Base-by-base conservation (phyloP, 73 alveolate species). In the Tetrahymena borealis region DNA sequence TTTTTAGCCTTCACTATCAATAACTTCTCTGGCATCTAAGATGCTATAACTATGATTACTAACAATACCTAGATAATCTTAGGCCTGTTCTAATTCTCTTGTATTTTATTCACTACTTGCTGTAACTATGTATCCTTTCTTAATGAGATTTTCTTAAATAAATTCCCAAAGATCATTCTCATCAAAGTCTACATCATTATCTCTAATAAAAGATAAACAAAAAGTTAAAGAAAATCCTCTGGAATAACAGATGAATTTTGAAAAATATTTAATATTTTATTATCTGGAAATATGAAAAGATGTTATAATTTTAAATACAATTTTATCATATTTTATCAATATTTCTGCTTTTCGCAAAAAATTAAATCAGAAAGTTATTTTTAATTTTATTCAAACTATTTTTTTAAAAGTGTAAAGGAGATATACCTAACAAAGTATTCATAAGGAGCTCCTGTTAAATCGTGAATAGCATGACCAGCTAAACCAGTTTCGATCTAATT, bases 361-460 rank as follows among this genome's bases (percentile, higher is more conserved):
- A n/a, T n/a, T n/a, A n/a, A n/a, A n/a, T n/a, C n/a, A n/a, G n/a
- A n/a, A n/a, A n/a, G n/a, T n/a, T n/a, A n/a, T n/a, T n/a, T n/a
- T n/a, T n/a, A n/a, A n/a, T n/a, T n/a, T n/a, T n/a, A n/a, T n/a
- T n/a, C n/a, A n/a, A n/a, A n/a, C n/a, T n/a, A n/a, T n/a, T n/a
- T n/a, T 9, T 43, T 43, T 43, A n/a, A 43, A 43, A 43, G 7
- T 11, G 7, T 4, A 12, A 11, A 13, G 0, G 24, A 10, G 79
- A 11, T 60, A 24, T 60, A 60, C 85, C 85, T 60, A 60, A 13
- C 0, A 91, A 85, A 90, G 78, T 92, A 91, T 42, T 92, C 95
- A n/a, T 96, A 90, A 18, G 99, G 99, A 78, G 96, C 93, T 12
- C 99, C 99, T 4, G 99, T 95, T 39, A 97, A 77, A 90, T 97